Evolutionary conservation across 2,329 filamentous ascomycete species (phyloP).

Genomic region (Cadophora gregata): DNA sequence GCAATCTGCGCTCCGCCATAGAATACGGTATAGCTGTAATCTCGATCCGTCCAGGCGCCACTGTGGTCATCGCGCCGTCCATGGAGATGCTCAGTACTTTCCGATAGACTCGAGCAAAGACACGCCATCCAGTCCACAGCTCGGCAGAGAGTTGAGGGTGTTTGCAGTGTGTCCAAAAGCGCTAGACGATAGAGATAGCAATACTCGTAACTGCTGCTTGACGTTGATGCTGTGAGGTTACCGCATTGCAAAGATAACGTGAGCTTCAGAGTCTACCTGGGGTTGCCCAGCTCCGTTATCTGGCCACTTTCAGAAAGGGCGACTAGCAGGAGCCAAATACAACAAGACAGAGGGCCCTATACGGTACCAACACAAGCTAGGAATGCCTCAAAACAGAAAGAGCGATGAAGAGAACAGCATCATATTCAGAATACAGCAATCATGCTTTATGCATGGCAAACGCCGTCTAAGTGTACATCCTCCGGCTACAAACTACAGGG

Average conservation of each 20-base stretch:
- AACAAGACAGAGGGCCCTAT: neutral
- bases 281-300: neutral
- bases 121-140: neutral
- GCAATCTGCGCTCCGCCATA: slow-evolving; percentile 18
- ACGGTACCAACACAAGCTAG: neutral
- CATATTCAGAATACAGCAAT: slow-evolving; percentile 14
- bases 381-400: neutral
- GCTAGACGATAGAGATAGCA: slow-evolving; percentile 3
- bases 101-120: neutral
- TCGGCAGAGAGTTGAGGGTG: neutral
- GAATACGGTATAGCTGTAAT: slow-evolving; percentile 17
- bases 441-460: slow-evolving; percentile 16
- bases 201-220: slow-evolving; percentile 6
- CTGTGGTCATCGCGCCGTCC: neutral
- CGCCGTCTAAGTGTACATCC: slow-evolving; percentile 21
- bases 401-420: neutral
- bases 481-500: slow-evolving; percentile 13
- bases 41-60: neutral
- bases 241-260: neutral
- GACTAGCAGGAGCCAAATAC: neutral
- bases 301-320: neutral
- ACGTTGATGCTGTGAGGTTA: slow-evolving; percentile 1
- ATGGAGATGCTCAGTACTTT: neutral
- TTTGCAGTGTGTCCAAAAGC: neutral
- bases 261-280: too few species aligned